These are phyloP conservation scores for Gynandropsis gynandra DNA, from an alignment of 345 rosid genomes.

Conservation along the genomic window DNA sequence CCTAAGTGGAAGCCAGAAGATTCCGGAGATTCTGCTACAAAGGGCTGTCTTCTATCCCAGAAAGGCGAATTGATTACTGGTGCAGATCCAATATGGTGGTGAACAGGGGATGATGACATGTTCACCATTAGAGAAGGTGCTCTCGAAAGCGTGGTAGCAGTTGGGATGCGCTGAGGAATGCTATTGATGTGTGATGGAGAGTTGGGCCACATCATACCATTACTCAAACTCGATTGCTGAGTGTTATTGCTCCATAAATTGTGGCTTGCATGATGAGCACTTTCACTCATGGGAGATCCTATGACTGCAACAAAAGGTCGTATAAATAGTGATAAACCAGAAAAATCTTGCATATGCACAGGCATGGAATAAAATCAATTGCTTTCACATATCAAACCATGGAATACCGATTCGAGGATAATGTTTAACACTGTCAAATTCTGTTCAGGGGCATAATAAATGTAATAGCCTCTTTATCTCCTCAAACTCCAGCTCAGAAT, in stretches of 20 bases:
- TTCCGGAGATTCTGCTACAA: constrained; percentile 73
- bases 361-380: neutral
- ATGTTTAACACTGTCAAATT: neutral
- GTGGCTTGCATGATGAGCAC: constrained; percentile 51
- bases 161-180: constrained; percentile 40
- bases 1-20: constrained; percentile 64
- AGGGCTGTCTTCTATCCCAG: constrained; percentile 70
- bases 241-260: constrained; percentile 60
- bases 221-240: constrained; percentile 55
- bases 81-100: constrained; percentile 77
- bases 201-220: constrained; percentile 71
- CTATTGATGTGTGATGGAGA: constrained; percentile 58
- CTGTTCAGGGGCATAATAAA: neutral
- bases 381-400: constrained; percentile 5
- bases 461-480: neutral
- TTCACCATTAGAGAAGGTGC: constrained; percentile 56
- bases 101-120: constrained; percentile 50
- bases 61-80: constrained; percentile 59
- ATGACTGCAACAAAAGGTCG: constrained; percentile 18
- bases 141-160: constrained; percentile 52
- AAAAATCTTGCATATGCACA: neutral
- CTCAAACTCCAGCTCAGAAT: constrained; percentile 5
- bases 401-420: neutral
- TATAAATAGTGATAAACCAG: constrained; percentile 6
- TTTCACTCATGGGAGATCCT: constrained; percentile 62